These are phyloP conservation scores for Tilletia walkeri DNA, from an alignment of 1,284 basidiomycete genomes.

Conservation along the genomic window DNA sequence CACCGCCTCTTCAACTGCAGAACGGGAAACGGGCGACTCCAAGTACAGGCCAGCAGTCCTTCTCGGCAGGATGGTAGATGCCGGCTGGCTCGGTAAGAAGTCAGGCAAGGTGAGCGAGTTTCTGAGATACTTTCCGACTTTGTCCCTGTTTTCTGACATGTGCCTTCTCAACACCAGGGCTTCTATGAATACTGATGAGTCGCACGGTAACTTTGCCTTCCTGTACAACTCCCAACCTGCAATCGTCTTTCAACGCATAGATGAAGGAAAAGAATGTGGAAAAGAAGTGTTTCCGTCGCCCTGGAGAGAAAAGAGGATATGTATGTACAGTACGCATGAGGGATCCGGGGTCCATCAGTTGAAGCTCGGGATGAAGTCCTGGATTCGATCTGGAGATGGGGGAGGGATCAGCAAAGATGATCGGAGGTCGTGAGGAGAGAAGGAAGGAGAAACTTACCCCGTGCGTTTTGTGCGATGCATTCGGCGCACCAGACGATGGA, in stretches of 20 bases:
- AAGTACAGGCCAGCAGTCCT: slow-evolving; percentile 92
- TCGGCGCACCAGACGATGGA: slow-evolving; percentile 97
- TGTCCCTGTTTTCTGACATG: not conserved
- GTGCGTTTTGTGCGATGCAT: slow-evolving; percentile 55
- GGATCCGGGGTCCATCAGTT: not conserved
- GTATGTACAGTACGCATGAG: not conserved
- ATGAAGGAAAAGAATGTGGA: too few species aligned
- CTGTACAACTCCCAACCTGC: too few species aligned
- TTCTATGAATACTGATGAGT: slow-evolving; percentile 44
- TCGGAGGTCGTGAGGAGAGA: not conserved
- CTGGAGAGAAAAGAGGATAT: not conserved
- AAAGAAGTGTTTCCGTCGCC: not conserved
- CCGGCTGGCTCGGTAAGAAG: slow-evolving; percentile 91
- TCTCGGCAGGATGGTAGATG: slow-evolving; percentile 90
- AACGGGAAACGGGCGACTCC: slow-evolving; percentile 78
- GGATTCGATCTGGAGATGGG: slow-evolving; percentile 10
- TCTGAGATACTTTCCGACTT: not conserved
- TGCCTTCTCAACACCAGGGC: slow-evolving; percentile 29
- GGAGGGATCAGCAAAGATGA: too few species aligned
- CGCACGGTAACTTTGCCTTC: too few species aligned
- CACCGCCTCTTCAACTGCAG: slow-evolving; percentile 19
- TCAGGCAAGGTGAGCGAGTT: slow-evolving; percentile 53
- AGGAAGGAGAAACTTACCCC: slow-evolving; percentile 25
- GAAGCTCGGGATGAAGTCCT: slow-evolving; percentile 14
- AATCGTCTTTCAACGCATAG: too few species aligned